These are phyloP conservation scores for Phaeosphaeriaceae sp. DNA, from an alignment of 2,329 filamentous ascomycete species.

Conservation along the genomic window DNA sequence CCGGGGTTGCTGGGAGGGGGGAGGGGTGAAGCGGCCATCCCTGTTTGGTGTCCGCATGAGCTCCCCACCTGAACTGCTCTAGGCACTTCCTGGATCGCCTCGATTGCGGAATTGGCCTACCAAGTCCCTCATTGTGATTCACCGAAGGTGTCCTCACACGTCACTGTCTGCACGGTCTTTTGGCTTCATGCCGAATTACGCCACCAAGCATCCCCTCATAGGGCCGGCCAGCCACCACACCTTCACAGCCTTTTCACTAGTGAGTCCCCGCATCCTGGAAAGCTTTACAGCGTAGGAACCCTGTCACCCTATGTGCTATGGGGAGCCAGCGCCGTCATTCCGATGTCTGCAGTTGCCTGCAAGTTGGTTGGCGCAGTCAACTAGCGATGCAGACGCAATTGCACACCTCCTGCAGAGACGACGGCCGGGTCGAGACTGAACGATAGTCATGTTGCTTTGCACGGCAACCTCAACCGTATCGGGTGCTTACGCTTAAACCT, in stretches of 20 bases:
- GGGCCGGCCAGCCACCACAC: not conserved
- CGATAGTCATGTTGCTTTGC: not conserved
- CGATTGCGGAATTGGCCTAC: conserved; percentile 14
- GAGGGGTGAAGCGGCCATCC: not conserved
- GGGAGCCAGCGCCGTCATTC: not conserved
- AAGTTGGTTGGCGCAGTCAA: no score
- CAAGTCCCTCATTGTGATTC: not conserved
- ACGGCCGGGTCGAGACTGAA: conserved; percentile 3
- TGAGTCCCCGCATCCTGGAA: not conserved
- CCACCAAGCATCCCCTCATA: not conserved
- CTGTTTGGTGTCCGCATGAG: not conserved
- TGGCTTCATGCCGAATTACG: not conserved
- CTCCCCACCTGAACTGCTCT: conserved; percentile 21
- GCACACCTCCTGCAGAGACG: conserved; percentile 25
- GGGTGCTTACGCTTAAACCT: conserved; percentile 4
- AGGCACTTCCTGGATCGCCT: conserved; percentile 17
- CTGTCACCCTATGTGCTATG: not conserved
- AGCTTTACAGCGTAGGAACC: not conserved
- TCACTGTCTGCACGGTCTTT: conserved; percentile 6
- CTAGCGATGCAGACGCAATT: conserved; percentile 6
- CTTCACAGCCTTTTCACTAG: not conserved
- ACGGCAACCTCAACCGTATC: conserved; percentile 7
- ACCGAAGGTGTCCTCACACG: conserved; percentile 2
- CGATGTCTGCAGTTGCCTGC: not conserved
- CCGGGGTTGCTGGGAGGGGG: not conserved